Evolutionary conservation across 805 yeast genomes (phyloP).

Genomic region (Barnettozyma californica): DNA sequence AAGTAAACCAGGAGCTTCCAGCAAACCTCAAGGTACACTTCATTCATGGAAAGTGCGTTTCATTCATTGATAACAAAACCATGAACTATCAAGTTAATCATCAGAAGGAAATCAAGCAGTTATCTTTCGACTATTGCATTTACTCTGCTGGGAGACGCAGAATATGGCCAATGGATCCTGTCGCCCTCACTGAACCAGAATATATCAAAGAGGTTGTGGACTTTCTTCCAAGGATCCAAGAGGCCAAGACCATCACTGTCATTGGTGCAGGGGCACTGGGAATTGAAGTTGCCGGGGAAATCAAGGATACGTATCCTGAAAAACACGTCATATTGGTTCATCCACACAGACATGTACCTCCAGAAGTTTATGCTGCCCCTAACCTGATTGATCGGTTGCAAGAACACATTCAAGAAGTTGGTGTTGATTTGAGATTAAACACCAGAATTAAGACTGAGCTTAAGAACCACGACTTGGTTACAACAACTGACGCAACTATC

Average conservation of each 20-base stretch:
- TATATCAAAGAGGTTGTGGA: constrained; percentile 39
- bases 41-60: constrained; percentile 22
- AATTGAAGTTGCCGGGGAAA: constrained; percentile 45
- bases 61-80: constrained; percentile 19
- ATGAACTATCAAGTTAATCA: constrained; percentile 17
- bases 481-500: constrained; percentile 25
- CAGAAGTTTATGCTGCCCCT: constrained; percentile 28
- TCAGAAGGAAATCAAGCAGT: constrained; percentile 20
- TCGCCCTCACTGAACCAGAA: constrained; percentile 32
- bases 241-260: constrained; percentile 35
- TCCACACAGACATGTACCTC: constrained; percentile 38
- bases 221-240: constrained; percentile 28
- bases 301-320: constrained; percentile 33
- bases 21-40: constrained; percentile 14
- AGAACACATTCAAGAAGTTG: constrained; percentile 15
- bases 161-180: constrained; percentile 50
- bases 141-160: constrained; percentile 47
- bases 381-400: constrained; percentile 17
- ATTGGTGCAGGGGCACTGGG: constrained; percentile 53
- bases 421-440: constrained; percentile 26
- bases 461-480: constrained; percentile 19
- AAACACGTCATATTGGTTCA: constrained; percentile 36
- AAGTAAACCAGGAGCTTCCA: constrained; percentile 9
- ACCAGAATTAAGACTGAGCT: constrained; percentile 28
- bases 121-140: constrained; percentile 41